These are phyloP conservation scores for Aspergillus conjunctus DNA, from an alignment of 495 filamentous ascomycete genomes.

Conservation along the genomic window DNA sequence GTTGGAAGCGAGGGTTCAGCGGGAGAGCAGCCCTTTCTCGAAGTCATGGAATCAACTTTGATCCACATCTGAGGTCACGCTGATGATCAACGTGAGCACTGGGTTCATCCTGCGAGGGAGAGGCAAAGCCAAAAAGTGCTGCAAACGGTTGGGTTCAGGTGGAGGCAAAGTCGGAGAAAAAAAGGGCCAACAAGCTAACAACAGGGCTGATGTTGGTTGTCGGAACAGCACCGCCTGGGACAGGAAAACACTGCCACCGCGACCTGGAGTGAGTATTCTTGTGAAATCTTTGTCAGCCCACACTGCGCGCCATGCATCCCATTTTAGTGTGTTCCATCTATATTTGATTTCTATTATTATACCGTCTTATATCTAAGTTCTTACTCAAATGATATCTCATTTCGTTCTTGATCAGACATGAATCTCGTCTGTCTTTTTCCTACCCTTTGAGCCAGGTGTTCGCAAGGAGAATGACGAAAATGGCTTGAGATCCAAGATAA, in stretches of 20 bases:
- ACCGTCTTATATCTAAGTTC: background rate
- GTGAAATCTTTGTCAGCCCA: background rate
- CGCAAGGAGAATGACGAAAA: no score
- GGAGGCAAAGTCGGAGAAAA: background rate
- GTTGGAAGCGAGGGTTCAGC: background rate
- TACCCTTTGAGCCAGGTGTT: no score
- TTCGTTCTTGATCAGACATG: no score
- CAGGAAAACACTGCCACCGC: background rate
- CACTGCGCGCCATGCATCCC: background rate
- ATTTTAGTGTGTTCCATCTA: background rate
- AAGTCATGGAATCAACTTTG: no score
- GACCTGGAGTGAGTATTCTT: background rate
- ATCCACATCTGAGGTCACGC: background rate
- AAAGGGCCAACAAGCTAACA: background rate
- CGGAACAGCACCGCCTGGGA: background rate
- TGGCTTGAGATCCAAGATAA: no score
- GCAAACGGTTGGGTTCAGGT: background rate
- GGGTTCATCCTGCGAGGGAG: background rate
- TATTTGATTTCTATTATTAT: background rate
- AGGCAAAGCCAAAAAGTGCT: background rate
- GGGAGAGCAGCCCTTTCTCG: background rate
- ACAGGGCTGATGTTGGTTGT: background rate
- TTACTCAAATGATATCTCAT: no score
- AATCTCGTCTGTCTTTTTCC: no score
- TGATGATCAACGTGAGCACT: background rate